Evolutionary conservation across 768 basidiomycete species (phyloP), one percentile per base, ranked within the genome.

Genomic region (Xerocomus brunneocitrinus): DNA sequence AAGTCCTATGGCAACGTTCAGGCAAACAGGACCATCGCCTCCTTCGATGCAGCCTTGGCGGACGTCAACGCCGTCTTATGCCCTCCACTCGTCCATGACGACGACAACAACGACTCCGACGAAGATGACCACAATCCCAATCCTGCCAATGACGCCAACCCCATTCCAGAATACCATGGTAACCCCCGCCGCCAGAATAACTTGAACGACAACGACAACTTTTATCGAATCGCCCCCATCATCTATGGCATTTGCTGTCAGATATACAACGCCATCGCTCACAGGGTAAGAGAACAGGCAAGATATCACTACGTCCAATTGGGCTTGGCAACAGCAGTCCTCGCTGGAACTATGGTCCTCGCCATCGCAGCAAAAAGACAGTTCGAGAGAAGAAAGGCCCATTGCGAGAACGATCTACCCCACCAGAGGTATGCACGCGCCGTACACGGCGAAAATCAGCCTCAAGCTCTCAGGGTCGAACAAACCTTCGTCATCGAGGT

Each of bases 231-330:
- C 19, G 19, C 19, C 19, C 19, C 19, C 19, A 19, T 19, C 19
- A 19, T 19, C 19, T 10, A 2, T 13, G 57, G 54, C 0, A 39
- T 35, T 0, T 43, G 43, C 1, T 22, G 14, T 5, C 54, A 58
- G 16, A 49, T 56, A 0, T 56, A 58, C 16, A 58, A 58, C 8
- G 8, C 19, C 3, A 38, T 58, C 1, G 45, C 47, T 0, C 54
- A 56, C 6, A 12, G 47, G 0, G 50, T 56, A 0, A 38, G 35
- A 0, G 43, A 58, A 8, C 35, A 52, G 2, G 46, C 50, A 0
- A 22, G 50, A 0, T 58, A 52, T 3, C 50, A 56, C 8, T 52
- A 43, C 1, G 47, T 58, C 1, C 54, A 58, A 13, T 43, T 58
- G 1, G 43, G 54, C 4, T 13, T 57, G 2, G 42, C 35, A 0